A percentile compares a stretch with the other conserved stretches of the same genome.
These are phyloP conservation scores for Lipomyces sp. DNA, from an alignment of 805 yeast species.

Conservation along the genomic window DNA sequence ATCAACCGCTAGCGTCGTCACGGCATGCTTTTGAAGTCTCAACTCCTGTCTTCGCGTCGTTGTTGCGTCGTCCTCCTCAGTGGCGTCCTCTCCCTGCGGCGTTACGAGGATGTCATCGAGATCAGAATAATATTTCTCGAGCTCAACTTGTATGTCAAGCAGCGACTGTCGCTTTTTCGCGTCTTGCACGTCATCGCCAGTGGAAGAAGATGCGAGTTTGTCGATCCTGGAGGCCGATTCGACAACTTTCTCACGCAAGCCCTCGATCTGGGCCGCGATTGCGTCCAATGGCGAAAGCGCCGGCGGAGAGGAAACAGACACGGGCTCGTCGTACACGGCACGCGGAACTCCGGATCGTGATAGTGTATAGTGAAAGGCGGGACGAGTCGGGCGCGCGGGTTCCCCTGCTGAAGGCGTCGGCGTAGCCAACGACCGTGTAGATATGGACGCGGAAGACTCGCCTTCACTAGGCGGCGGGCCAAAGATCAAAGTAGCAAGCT, in stretches of 20 bases:
- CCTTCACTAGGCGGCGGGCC: conserved; percentile 3
- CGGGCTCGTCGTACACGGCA: not conserved
- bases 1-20: conserved; percentile 33
- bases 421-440: not conserved
- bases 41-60: conserved; percentile 17
- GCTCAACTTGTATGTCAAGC: conserved; percentile 24
- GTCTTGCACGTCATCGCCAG: not conserved
- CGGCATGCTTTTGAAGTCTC: conserved; percentile 28
- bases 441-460: not conserved
- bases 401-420: not conserved
- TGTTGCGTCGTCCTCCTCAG: conserved; percentile 14
- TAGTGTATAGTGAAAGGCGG: conserved; percentile 23
- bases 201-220: not conserved
- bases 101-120: conserved; percentile 28
- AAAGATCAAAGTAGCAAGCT: too few species aligned
- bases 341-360: too few species aligned
- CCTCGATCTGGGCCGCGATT: not conserved
- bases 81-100: conserved; percentile 11
- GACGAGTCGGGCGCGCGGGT: conserved; percentile 9
- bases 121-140: conserved; percentile 31
- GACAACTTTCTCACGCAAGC: conserved; percentile 2
- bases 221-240: conserved; percentile 11
- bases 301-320: not conserved
- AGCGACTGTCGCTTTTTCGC: conserved; percentile 5
- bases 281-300: conserved; percentile 8